Base-by-base conservation (phyloP, 1,139 yeast genomes). In the Geotrichum candidum region DNA sequence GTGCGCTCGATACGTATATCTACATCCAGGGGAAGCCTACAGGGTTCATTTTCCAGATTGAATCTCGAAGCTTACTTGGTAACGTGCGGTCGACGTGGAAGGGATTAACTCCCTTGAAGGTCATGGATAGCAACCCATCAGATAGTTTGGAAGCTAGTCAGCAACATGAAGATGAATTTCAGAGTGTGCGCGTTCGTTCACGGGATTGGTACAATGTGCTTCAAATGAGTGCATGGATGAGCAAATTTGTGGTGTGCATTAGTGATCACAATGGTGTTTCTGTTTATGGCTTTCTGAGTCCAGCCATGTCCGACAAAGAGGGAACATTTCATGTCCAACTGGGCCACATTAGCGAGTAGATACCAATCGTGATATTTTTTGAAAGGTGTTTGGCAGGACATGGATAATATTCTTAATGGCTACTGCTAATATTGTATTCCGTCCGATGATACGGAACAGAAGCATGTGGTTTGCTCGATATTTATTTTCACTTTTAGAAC, bases 151-250 rank as follows among this genome's bases (percentile, higher is more conserved):
- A 51, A 10, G 51, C 13, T 10, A 23, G 6, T 13, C 31, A 18
- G 13, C 11, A 27, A 51, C 18, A 18, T 18, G 38, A 33, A n/a
- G 15, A 41, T 15, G 23, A 27, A 38, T 50, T 52, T 38, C 52
- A 45, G 46, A 55, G 46, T 35, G 70, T 68, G 9, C 63, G 66
- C 18, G 68, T 76, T 7, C 68, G 66, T 33, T 68, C 76, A 0
- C 69, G 69, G 51, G 79, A 77, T 61, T 73, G 77, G 73, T 65
- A 65, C 56, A 69, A 68, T 35, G 72, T 72, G n/a, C 63, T 77
- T 29, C 70, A 69, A 41, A 66, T 71, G 25, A 68, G 72, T 31
- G 52, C 64, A 9, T 65, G 69, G 27, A 70, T 72, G 35, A 68
- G 68, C 53, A 68, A 72, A 27, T 67, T 76, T 35, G 68, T 76